A percentile compares a stretch with the other conserved stretches of the same genome.
Conservation (phyloP, 2,329 filamentous ascomycete genomes). For the Alternaria longipes region DNA sequence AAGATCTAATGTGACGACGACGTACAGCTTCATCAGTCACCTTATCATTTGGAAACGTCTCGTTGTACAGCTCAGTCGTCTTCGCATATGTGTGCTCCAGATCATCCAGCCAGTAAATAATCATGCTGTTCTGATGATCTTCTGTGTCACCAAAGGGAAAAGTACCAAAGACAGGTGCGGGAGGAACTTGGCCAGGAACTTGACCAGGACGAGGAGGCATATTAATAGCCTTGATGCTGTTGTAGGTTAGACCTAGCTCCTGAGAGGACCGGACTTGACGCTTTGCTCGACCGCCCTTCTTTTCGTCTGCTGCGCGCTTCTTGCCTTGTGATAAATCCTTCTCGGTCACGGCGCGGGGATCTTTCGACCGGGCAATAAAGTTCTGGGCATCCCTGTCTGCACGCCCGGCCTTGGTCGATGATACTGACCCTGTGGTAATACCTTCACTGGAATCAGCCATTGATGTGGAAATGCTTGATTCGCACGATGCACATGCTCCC, state of each 20-base stretch:
- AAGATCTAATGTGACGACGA: constrained; percentile 17
- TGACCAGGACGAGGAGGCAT: constrained; percentile 19
- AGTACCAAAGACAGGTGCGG: constrained; percentile 9
- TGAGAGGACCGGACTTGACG: neutral
- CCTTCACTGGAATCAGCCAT: neutral
- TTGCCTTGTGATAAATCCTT: neutral
- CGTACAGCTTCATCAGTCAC: constrained; percentile 25
- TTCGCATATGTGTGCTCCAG: constrained; percentile 18
- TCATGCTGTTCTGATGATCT: constrained; percentile 21
- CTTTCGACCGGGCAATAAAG: neutral
- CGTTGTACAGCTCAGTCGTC: constrained; percentile 12
- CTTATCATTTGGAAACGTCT: constrained; percentile 16
- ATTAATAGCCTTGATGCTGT: constrained; percentile 25
- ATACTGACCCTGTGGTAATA: neutral
- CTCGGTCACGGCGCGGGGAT: neutral
- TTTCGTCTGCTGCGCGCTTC: constrained; percentile 6
- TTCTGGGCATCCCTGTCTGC: neutral
- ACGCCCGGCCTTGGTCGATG: neutral
- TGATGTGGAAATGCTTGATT: neutral
- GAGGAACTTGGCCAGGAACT: constrained; percentile 7
- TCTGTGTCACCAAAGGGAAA: constrained; percentile 22
- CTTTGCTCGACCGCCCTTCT: neutral
- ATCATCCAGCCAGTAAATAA: constrained; percentile 27
- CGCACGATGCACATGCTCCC: neutral
- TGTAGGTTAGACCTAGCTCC: constrained; percentile 14